These are phyloP conservation scores for Jamesozyma lodderae DNA, from an alignment of 805 yeast species.

Conservation along the genomic window DNA sequence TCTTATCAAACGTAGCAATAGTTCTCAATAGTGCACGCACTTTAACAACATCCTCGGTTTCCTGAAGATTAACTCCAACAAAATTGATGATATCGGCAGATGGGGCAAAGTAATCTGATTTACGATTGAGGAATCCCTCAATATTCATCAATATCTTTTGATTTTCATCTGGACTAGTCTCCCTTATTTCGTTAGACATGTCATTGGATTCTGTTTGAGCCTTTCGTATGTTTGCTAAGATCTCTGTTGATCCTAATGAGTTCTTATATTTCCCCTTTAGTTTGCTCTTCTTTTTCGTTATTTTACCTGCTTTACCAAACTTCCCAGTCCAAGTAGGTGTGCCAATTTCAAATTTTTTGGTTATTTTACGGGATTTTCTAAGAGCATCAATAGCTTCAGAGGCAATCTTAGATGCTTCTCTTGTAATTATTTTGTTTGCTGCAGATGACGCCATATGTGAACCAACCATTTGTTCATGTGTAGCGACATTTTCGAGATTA, in stretches of 20 bases:
- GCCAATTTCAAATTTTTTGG: constrained; percentile 45
- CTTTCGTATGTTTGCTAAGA: constrained; percentile 19
- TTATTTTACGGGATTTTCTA: constrained; percentile 42
- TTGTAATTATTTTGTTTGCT: constrained; percentile 36
- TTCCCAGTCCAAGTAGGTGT: constrained; percentile 96
- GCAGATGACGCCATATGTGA: constrained; percentile 29
- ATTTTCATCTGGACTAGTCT: background rate
- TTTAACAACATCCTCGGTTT: constrained; percentile 47
- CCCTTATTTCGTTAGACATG: constrained; percentile 11
- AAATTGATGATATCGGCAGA: constrained; percentile 40
- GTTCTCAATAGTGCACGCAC: constrained; percentile 60
- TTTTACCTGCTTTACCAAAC: constrained; percentile 75
- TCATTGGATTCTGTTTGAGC: constrained; percentile 12
- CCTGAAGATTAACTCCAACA: constrained; percentile 33
- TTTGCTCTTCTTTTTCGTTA: constrained; percentile 19
- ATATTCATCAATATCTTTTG: constrained; percentile 21
- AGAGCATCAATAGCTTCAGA: constrained; percentile 46
- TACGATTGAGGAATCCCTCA: constrained; percentile 31
- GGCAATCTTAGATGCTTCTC: constrained; percentile 53
- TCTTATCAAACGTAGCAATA: constrained; percentile 60
- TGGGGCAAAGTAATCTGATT: constrained; percentile 35
- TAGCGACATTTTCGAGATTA: constrained; percentile 55
- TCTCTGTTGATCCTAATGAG: constrained; percentile 15
- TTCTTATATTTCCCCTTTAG: background rate
- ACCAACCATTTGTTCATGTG: constrained; percentile 70